Evolutionary conservation across 2,329 filamentous ascomycete genomes (phyloP).

Genomic region (Simplicillium sp.): DNA sequence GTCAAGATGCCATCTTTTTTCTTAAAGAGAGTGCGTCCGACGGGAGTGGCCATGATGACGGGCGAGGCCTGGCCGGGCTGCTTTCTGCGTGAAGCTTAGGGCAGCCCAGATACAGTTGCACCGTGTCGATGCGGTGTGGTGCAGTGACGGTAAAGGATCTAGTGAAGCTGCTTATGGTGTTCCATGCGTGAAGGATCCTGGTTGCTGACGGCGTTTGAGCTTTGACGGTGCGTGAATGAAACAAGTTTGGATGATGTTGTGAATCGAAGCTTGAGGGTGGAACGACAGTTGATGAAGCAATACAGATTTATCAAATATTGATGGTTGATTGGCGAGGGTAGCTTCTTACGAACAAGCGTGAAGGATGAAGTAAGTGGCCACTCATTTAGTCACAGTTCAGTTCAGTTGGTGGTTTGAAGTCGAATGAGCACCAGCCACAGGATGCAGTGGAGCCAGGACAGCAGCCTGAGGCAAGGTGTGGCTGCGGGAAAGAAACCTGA

Average conservation of each 20-base stretch:
- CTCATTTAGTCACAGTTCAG: too few species aligned
- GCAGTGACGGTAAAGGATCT: too few species aligned
- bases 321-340: neutral
- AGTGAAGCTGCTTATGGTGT: too few species aligned
- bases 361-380: neutral
- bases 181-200: too few species aligned
- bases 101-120: neutral
- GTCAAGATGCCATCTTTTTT: constrained; percentile 87
- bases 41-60: constrained; percentile 44
- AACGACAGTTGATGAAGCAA: neutral
- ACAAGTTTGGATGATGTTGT: neutral
- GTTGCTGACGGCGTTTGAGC: too few species aligned
- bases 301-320: neutral
- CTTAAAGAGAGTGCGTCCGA: constrained; percentile 72
- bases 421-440: constrained; percentile 1
- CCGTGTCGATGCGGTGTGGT: too few species aligned
- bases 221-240: too few species aligned
- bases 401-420: too few species aligned
- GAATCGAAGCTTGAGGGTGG: neutral
- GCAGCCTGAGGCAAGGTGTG: too few species aligned
- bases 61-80: neutral
- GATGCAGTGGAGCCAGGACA: too few species aligned
- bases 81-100: neutral
- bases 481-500: too few species aligned
- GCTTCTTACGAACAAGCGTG: neutral